Conservation (phyloP, 2,329 filamentous ascomycete genomes). For the Madurella mycetomatis region DNA sequence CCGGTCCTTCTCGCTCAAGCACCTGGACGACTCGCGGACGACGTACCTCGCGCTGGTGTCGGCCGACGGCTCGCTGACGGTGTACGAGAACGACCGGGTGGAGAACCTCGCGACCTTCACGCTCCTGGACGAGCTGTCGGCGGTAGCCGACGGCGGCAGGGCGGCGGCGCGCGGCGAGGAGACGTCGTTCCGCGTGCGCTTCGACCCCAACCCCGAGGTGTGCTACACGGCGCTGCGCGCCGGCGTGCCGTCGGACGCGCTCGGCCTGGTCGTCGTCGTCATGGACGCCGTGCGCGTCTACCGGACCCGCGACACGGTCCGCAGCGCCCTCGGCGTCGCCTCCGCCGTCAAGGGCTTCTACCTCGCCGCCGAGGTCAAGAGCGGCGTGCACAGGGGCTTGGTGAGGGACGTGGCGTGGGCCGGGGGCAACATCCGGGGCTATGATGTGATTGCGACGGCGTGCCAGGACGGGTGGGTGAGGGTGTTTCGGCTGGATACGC, state of each 20-base stretch:
- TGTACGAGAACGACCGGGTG: constrained; percentile 82
- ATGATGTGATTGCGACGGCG: constrained; percentile 85
- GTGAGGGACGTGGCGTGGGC: constrained; percentile 91
- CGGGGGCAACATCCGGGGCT: constrained; percentile 82
- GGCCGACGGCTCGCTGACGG: constrained; percentile 70
- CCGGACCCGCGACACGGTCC: constrained; percentile 61
- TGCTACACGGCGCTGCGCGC: constrained; percentile 73
- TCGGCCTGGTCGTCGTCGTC: constrained; percentile 79
- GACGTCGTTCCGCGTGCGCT: constrained; percentile 77
- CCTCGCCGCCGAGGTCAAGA: constrained; percentile 69
- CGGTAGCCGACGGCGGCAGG: background rate
- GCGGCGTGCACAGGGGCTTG: constrained; percentile 60
- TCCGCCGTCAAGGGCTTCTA: constrained; percentile 74
- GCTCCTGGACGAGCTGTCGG: constrained; percentile 66
- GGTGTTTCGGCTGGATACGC: constrained; percentile 75
- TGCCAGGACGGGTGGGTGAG: constrained; percentile 88
- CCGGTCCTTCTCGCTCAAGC: constrained; percentile 78
- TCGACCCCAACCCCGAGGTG: constrained; percentile 82
- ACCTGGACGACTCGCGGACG: constrained; percentile 72
- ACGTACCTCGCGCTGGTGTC: constrained; percentile 83
- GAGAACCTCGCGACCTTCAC: constrained; percentile 76
- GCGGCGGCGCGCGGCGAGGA: constrained; percentile 73
- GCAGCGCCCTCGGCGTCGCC: constrained; percentile 46
- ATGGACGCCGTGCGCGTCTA: constrained; percentile 83
- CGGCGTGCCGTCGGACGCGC: constrained; percentile 72